Base-by-base conservation (phyloP, 2,329 filamentous ascomycete species). In the Volutella citrinella region DNA sequence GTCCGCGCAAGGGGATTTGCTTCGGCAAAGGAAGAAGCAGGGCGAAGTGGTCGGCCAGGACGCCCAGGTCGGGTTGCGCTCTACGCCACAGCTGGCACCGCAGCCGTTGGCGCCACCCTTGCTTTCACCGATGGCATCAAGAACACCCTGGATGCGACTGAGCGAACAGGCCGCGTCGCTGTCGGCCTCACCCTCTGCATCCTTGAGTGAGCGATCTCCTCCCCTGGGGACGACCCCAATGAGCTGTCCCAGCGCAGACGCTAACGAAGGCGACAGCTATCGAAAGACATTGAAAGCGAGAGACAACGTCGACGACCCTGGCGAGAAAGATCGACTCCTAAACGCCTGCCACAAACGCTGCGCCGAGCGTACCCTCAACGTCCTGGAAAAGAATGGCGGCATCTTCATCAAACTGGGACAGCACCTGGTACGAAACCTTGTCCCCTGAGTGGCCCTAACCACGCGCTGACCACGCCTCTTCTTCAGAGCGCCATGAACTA, bases 391-490 rank as follows among this genome's bases (percentile, higher is more conserved):
- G 70, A 97, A 96, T 61, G 93, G 94, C 17, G 95, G 91, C 18
- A 95, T 98, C 45, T 98, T 97, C 53, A 97, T 98, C 60, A 98
- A 98, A 65, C 70, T 98, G 23, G 93, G 93, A 7, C 93, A 98
- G 55, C 93, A 98, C 64, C 63, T 98, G 63, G 80, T 82, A 70
- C 8, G 15, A 30, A 20, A 15, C 11, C 12, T 25, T 20, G 16
- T 27, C 14, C 12, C 7, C 12, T 17, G 12, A 14, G 17, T 27
- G 7, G 11, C 24, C 28, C 15, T 30, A 27, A 11, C 10, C 20
- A 17, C 20, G 14, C 22, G 29, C 54, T 60, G 38, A 65, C 46
- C 21, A 56, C 41, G 7, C 21, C 4, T 22, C 10, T n/a, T 18
- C 10, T n/a, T 18, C 45, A 82, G 78, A 95, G 88, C 61, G 91